Evolutionary conservation across 1,139 yeast species (phyloP).

Genomic region (Candida labiduridarum): DNA sequence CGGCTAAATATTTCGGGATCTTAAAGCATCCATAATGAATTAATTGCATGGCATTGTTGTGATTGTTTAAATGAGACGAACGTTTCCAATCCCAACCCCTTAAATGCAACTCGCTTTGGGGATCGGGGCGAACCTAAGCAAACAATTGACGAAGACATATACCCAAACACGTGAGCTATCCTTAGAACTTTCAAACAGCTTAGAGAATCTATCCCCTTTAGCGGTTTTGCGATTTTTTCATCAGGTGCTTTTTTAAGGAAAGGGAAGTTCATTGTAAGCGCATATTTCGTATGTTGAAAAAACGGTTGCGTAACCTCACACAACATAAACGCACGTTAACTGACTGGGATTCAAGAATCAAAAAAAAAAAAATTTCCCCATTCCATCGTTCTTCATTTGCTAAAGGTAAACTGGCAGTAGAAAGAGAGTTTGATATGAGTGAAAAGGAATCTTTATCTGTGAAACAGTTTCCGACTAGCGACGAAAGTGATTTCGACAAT

Average conservation of each 20-base stretch:
- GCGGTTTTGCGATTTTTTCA: too few relatives aligned
- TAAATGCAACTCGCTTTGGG: too few relatives aligned
- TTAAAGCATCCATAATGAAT: too few relatives aligned
- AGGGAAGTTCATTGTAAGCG: background rate
- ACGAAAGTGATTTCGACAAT: constrained; percentile 13
- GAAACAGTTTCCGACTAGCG: background rate
- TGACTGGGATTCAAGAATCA: background rate
- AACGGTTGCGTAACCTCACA: background rate
- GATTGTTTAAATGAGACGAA: too few relatives aligned
- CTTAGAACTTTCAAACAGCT: too few relatives aligned
- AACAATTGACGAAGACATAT: too few relatives aligned
- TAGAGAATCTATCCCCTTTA: too few relatives aligned
- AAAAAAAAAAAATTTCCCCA: background rate
- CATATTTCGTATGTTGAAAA: background rate
- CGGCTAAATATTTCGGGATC: too few relatives aligned
- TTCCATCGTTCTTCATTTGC: background rate
- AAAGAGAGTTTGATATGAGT: background rate
- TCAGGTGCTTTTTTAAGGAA: background rate
- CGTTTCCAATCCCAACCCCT: too few relatives aligned
- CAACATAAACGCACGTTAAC: background rate
- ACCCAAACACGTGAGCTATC: too few relatives aligned
- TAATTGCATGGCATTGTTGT: too few relatives aligned
- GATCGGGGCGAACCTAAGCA: too few relatives aligned
- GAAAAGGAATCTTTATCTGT: background rate
- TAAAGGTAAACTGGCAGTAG: background rate